Evolutionary conservation across 1,284 basidiomycete genomes (phyloP).

Genomic region (Cutaneotrichosporon mucoides): DNA sequence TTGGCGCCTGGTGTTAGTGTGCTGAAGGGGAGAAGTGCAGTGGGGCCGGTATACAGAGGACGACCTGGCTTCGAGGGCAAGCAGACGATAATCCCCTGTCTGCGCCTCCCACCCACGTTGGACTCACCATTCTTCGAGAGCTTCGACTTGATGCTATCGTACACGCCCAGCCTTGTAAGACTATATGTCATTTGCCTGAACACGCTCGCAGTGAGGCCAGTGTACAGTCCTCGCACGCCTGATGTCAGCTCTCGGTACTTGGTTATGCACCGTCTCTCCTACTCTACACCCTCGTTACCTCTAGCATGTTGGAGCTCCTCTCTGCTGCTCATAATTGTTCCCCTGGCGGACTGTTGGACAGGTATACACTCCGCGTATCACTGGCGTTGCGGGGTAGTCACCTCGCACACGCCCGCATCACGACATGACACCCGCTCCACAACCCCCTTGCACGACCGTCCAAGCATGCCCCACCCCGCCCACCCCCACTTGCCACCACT

Average conservation of each 20-base stretch:
- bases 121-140: constrained; percentile 33
- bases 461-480: neutral
- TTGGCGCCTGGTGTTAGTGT: constrained; percentile 23
- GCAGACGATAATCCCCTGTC: too few relatives aligned
- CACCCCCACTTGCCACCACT: neutral
- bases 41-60: too few relatives aligned
- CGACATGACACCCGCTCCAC: neutral
- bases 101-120: too few relatives aligned
- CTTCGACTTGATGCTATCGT: constrained; percentile 41
- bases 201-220: constrained; percentile 47
- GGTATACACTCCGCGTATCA: neutral
- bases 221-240: constrained; percentile 48
- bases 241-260: neutral
- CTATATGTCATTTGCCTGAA: constrained; percentile 49
- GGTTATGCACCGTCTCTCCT: too few relatives aligned
- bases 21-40: too few relatives aligned
- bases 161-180: constrained; percentile 45
- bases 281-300: too few relatives aligned
- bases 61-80: too few relatives aligned
- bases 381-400: neutral
- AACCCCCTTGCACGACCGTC: neutral
- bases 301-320: too few relatives aligned
- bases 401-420: neutral
- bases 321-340: neutral
- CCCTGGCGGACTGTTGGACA: neutral